These are phyloP conservation scores for Mycosphaerella sp. DNA, from an alignment of 2,329 filamentous ascomycete genomes.

Conservation along the genomic window DNA sequence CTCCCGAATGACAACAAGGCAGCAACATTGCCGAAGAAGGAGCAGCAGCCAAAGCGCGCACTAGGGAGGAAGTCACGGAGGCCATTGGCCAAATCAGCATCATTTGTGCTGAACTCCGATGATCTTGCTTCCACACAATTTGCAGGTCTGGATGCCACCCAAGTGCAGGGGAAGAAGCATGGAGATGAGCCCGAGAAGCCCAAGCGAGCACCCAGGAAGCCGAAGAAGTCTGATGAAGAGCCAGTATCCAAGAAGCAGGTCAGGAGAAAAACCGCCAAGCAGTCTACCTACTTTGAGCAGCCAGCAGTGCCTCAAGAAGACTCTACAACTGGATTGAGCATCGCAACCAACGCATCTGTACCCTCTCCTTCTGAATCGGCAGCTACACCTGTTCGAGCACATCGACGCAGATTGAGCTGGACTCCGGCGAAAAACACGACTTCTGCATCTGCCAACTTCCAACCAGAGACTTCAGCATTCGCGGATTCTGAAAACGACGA, in stretches of 20 bases:
- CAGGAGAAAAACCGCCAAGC: background rate
- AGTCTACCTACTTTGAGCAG: slow-evolving; percentile 1
- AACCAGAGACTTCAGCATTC: background rate
- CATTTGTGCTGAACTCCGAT: slow-evolving; percentile 28
- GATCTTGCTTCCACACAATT: slow-evolving; percentile 20
- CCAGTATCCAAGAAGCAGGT: background rate
- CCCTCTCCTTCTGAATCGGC: background rate
- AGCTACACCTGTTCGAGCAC: background rate
- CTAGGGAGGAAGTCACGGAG: slow-evolving; percentile 19
- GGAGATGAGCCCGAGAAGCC: background rate
- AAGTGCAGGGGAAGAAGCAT: background rate
- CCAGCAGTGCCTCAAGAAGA: background rate
- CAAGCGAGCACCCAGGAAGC: background rate
- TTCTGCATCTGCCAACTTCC: background rate
- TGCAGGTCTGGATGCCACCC: slow-evolving; percentile 6
- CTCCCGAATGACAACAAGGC: background rate
- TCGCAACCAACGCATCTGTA: background rate
- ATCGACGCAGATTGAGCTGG: slow-evolving; percentile 19
- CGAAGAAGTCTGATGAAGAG: background rate
- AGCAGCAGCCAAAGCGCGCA: slow-evolving; percentile 4
- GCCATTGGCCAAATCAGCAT: slow-evolving; percentile 23
- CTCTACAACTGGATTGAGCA: background rate
- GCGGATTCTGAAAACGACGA: slow-evolving; percentile 1
- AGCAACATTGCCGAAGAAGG: slow-evolving; percentile 6
- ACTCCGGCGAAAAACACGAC: slow-evolving; percentile 17